Conservation (phyloP, 2,329 filamentous ascomycete genomes). For the Pyricularia grisea region DNA sequence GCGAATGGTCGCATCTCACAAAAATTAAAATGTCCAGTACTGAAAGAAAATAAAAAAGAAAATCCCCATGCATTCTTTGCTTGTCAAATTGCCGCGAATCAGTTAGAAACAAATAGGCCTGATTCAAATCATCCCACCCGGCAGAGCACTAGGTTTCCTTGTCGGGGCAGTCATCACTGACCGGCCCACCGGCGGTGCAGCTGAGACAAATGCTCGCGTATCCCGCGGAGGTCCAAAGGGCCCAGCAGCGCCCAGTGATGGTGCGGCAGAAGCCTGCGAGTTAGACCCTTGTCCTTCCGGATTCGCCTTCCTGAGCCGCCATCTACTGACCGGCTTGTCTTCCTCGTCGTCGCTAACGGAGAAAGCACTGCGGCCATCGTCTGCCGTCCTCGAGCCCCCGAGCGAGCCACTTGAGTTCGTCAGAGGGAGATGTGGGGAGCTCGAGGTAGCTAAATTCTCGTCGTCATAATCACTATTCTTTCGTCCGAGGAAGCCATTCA, state of each 20-base stretch:
- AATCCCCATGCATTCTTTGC: neutral
- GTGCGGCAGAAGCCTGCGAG: constrained; percentile 9
- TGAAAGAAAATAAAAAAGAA: constrained; percentile 2
- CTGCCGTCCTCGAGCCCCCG: constrained; percentile 6
- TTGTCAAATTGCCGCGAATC: neutral
- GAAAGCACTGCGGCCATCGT: constrained; percentile 17
- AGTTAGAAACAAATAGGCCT: neutral
- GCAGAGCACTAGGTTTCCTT: constrained; percentile 9
- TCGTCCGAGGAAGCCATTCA: constrained; percentile 25
- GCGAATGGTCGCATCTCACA: constrained; percentile 3
- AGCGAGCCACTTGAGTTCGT: constrained; percentile 9
- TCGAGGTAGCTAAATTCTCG: constrained; percentile 15
- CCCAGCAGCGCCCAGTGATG: constrained; percentile 1
- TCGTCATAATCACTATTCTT: constrained; percentile 23
- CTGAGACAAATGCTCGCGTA: constrained; percentile 16
- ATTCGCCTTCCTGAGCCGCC: constrained; percentile 31
- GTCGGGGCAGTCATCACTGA: constrained; percentile 19
- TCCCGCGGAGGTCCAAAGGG: constrained; percentile 10
- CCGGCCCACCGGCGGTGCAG: constrained; percentile 24
- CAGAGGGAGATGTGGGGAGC: constrained; percentile 21
- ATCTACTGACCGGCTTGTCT: constrained; percentile 23
- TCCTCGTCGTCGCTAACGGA: constrained; percentile 29
- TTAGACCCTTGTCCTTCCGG: constrained; percentile 25
- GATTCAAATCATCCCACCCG: neutral
- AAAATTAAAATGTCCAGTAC: constrained; percentile 3